Base-by-base conservation (phyloP, 2,329 filamentous ascomycete species). In the Neonectria hederae region DNA sequence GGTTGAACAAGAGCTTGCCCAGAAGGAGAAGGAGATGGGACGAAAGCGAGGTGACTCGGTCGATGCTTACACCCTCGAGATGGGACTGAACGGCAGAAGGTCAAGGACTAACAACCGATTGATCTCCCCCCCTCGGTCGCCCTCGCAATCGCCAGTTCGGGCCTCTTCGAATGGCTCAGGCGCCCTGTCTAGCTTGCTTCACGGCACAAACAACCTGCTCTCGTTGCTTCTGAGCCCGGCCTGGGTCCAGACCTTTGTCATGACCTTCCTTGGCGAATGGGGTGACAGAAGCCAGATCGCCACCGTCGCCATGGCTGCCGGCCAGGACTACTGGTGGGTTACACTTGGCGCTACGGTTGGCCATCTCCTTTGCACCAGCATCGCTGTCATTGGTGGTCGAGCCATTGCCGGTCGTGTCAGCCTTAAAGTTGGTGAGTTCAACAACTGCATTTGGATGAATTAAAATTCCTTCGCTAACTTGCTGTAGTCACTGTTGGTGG, bases 191-290 rank as follows among this genome's bases (percentile, higher is more conserved):
- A 74, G 80, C 71, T 63, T 80, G 77, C 65, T 87, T 66, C 77
- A 85, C 21, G 94, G 96, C 1, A 82, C 97, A 24, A 89, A 90
- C 77, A 99, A 99, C 74, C 87, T 99, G 4, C 88, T 94, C 67
- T 94, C 92, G 11, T 84, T 99, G 7, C 86, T 99, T 5, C 85
- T 99, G 42, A 97, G 93, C 79, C 96, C 96, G 1, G 96, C 94
- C 0, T 99, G 96, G 96, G 96, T 99, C 14, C 95, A 98, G 81
- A 99, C 96, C 0, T 99, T 99, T 76, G 88, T 97, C 72, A 99
- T 99, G 96, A 99, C 96, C 2, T 99, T 99, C 81, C 82, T 99
- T 30, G 96, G 96, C 43, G 96, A 99, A 79, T 99, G 96, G 96
- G 96, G 96, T 62, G 96, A 99, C 76, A 89, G 96, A 71, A 97